phyloP scores from a whole-genome alignment of 2,329 filamentous ascomycete species.

The Alternaria hordeiaustralica region DNA sequence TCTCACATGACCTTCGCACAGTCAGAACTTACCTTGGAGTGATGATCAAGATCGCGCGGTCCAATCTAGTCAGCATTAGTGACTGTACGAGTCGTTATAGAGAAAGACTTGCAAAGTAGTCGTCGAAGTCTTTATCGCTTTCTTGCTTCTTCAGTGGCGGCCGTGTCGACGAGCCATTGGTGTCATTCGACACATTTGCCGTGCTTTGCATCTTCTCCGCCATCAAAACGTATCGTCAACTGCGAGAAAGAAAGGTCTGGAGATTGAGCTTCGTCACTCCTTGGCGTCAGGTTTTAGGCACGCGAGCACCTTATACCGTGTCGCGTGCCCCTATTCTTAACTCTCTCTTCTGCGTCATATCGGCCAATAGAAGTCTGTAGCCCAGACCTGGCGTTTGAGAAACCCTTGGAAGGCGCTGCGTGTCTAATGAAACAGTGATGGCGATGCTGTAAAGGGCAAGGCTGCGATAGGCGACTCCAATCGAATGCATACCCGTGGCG shows the following conservation, averaged over 20 bases:
- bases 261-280: not conserved
- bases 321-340: not conserved
- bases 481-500: not conserved
- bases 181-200: constrained; percentile 21
- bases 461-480: not conserved
- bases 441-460: not conserved
- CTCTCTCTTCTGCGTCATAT: not conserved
- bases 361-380: not conserved
- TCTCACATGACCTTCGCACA: not conserved
- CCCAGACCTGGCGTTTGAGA: not conserved
- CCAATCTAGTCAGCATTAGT: constrained; percentile 52
- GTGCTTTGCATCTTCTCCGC: constrained; percentile 22
- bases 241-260: not conserved
- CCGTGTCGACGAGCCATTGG: not conserved
- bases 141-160: constrained; percentile 28
- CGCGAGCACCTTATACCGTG: not conserved
- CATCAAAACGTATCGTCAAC: constrained; percentile 3
- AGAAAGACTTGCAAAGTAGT: constrained; percentile 46
- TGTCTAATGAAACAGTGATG: not conserved
- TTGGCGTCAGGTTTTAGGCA: not conserved
- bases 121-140: constrained; percentile 43
- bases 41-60: constrained; percentile 72
- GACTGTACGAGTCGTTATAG: not conserved
- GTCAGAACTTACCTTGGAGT: constrained; percentile 62
- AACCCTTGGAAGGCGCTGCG: not conserved